Evolutionary conservation across 2,329 filamentous ascomycete genomes (phyloP).

Genomic region (Ascochyta fabae): DNA sequence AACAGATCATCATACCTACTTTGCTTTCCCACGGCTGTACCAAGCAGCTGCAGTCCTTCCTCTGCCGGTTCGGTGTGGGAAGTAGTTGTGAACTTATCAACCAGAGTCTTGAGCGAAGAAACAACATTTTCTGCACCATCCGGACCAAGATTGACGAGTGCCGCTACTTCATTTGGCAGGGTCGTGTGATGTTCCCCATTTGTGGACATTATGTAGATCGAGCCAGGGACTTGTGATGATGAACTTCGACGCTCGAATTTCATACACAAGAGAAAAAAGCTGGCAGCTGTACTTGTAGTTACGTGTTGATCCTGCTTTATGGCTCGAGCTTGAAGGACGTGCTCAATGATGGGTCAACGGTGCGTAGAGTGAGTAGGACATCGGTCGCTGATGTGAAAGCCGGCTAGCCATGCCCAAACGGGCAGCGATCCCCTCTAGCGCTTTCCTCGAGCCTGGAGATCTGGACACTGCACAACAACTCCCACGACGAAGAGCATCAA

Average conservation of each 20-base stretch:
- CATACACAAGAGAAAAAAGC: neutral
- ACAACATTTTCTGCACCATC: neutral
- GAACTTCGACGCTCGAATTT: neutral
- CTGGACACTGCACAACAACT: constrained; percentile 32
- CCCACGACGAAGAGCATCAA: constrained; percentile 21
- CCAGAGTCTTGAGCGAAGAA: neutral
- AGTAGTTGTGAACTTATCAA: constrained; percentile 2
- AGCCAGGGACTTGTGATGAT: neutral
- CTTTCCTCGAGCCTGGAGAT: constrained; percentile 29
- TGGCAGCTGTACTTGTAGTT: neutral
- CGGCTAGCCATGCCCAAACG: constrained; percentile 26
- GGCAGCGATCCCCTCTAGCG: constrained; percentile 32
- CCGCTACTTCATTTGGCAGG: constrained; percentile 3
- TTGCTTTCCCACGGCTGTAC: constrained; percentile 42
- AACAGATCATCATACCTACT: constrained; percentile 23
- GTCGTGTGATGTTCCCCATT: neutral
- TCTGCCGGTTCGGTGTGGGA: constrained; percentile 1
- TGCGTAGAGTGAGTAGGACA: neutral
- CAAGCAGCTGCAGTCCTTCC: constrained; percentile 33
- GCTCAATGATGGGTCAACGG: neutral
- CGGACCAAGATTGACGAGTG: neutral
- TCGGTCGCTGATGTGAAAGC: constrained; percentile 13
- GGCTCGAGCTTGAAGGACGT: constrained; percentile 17
- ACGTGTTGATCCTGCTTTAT: neutral
- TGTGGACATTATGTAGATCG: constrained; percentile 2